Evolutionary conservation across 2,329 filamentous ascomycete genomes (phyloP), one percentile per base, ranked within the genome.

Genomic region (Niveomyces coronatus): DNA sequence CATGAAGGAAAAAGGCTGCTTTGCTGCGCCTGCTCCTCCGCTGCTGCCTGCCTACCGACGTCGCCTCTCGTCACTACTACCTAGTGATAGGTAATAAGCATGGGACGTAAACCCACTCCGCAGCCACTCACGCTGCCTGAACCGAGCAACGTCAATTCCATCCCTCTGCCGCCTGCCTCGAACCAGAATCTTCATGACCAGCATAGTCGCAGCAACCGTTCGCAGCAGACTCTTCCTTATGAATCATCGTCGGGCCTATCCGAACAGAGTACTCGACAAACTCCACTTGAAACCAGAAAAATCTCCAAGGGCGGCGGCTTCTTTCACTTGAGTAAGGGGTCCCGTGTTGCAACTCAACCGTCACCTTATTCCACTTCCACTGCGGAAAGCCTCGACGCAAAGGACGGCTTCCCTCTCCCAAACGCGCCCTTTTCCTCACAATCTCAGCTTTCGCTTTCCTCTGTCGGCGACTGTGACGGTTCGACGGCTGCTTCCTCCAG

Each of bases 91-190:
- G n/a, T n/a, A n/a, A 31, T 13, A 37, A 38, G 30, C 30, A 76
- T 76, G 71, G 70, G 65, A 61, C 72, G 71, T 56, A 76, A 74
- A 60, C 60, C 67, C 53, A 69, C 65, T 58, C 72, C 71, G 48
- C 67, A 74, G 63, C 71, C 72, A 59, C 65, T 76, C 60, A 59
- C 65, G 54, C 63, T 76, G 58, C 61, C 63, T 51, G 63, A 63
- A 45, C 49, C 57, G 47, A 55, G 50, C 45, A 48, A 51, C 49
- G 45, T 52, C 44, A 44, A 45, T 44, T 14, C 45, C 45, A 39
- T 35, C 42, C 39, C 39, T 31, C 27, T 40, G 48, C 39, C 45
- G 50, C 28, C 49, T 42, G 22, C 49, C 51, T n/a, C n/a, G n/a
- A 43, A 45, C 38, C 43, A 39, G 35, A 32, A 33, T 37, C 11